phyloP scores from a whole-genome alignment of 2,329 filamentous ascomycete species.

The Lomentospora prolificans region DNA sequence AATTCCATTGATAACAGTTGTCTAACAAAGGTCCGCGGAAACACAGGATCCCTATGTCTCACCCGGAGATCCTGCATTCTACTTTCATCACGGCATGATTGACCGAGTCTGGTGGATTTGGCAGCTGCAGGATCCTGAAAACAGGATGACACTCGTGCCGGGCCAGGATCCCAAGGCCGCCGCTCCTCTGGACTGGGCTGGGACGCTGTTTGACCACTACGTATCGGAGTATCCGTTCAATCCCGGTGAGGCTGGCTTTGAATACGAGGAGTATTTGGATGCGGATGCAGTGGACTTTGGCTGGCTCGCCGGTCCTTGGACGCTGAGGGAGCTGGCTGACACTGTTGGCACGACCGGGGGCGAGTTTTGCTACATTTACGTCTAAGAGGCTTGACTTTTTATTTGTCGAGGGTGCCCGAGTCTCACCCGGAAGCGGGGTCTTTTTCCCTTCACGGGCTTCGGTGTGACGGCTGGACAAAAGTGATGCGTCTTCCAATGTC shows the following conservation, averaged over 20 bases:
- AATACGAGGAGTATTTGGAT: not conserved
- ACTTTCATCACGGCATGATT: slow-evolving; percentile 22
- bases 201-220: not conserved
- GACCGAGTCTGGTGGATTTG: slow-evolving; percentile 14
- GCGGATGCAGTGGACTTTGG: not conserved
- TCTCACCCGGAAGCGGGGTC: too few relatives aligned
- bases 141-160: not conserved
- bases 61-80: slow-evolving; percentile 27
- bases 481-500: too few relatives aligned
- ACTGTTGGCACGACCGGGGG: not conserved
- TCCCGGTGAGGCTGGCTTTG: not conserved
- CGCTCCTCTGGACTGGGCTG: not conserved
- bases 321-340: not conserved
- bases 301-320: not conserved
- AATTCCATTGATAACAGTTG: not conserved
- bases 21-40: not conserved
- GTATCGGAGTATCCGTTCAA: not conserved
- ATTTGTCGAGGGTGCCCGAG: too few relatives aligned
- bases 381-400: not conserved
- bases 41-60: slow-evolving; percentile 24
- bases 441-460: too few relatives aligned
- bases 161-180: not conserved
- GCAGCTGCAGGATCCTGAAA: slow-evolving; percentile 12
- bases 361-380: not conserved
- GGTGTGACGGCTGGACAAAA: not conserved